phyloP scores from a whole-genome alignment of 2,329 filamentous ascomycete species.

The Pseudophaeomoniella oleicola region DNA sequence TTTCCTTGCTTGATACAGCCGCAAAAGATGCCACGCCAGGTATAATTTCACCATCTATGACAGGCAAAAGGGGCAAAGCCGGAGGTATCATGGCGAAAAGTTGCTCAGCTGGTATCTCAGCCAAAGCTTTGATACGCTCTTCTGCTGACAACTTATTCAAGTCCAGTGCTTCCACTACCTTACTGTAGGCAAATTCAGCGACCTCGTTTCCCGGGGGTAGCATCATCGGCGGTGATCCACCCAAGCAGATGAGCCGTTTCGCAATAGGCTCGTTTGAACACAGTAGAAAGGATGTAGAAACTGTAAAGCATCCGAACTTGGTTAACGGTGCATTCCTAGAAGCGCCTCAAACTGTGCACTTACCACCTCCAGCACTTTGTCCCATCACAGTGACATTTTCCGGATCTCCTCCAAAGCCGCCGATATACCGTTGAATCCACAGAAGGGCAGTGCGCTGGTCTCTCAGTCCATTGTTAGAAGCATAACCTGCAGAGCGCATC shows the following conservation, averaged over 20 bases:
- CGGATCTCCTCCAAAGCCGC: conserved; percentile 26
- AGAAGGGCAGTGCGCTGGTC: conserved; percentile 23
- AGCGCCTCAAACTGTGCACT: conserved; percentile 6
- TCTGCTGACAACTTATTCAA: conserved; percentile 16
- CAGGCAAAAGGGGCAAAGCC: conserved; percentile 19
- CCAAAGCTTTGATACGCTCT: conserved; percentile 26
- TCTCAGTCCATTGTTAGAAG: conserved; percentile 28
- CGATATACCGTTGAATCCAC: conserved; percentile 26
- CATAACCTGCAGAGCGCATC: conserved; percentile 28
- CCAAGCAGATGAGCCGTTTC: conserved; percentile 26
- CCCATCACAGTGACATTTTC: conserved; percentile 26
- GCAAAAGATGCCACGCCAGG: conserved; percentile 8
- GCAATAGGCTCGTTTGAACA: conserved; percentile 24
- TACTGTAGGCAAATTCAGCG: conserved; percentile 27
- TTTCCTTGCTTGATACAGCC: not conserved
- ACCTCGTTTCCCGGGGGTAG: conserved; percentile 21
- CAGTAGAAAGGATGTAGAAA: conserved; percentile 18
- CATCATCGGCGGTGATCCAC: conserved; percentile 27
- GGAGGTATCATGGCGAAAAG: conserved; percentile 25
- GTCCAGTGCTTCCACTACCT: conserved; percentile 21
- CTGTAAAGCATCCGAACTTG: too few species aligned
- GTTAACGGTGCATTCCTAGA: conserved; percentile 2
- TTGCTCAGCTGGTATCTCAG: conserved; percentile 24
- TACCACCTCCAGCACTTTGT: conserved; percentile 34
- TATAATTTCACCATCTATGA: conserved; percentile 29